A percentile compares a stretch with the other conserved stretches of the same genome.
These are phyloP conservation scores for Vigna angularis DNA, from an alignment of 306 rosid species.

Conservation along the genomic window DNA sequence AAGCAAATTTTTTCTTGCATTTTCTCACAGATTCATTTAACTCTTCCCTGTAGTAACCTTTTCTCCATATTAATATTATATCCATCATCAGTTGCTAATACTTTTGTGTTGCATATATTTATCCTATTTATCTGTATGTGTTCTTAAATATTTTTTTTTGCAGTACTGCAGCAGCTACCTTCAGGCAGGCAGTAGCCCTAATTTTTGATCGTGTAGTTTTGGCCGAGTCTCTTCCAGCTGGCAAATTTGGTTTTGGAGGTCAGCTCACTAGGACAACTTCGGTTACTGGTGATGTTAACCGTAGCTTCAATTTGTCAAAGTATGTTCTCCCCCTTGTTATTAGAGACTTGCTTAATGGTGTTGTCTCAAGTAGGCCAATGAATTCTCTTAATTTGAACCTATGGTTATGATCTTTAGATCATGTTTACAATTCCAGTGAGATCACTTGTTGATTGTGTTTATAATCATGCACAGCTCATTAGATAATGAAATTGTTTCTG, in stretches of 20 bases:
- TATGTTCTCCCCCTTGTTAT: slow-evolving; percentile 47
- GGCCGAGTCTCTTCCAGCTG: slow-evolving; percentile 92
- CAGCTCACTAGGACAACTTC: slow-evolving; percentile 79
- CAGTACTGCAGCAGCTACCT: slow-evolving; percentile 99
- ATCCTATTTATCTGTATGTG: slow-evolving; percentile 36
- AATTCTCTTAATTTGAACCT: slow-evolving; percentile 36
- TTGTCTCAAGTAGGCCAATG: slow-evolving; percentile 37
- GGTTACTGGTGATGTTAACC: slow-evolving; percentile 80
- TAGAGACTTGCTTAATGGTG: slow-evolving; percentile 33
- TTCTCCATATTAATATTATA: slow-evolving; percentile 21
- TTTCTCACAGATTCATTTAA: slow-evolving; percentile 10
- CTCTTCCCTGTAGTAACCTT: not conserved
- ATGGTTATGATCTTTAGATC: slow-evolving; percentile 55
- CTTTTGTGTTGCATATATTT: slow-evolving; percentile 27
- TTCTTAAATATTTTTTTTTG: slow-evolving; percentile 48
- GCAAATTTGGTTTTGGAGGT: slow-evolving; percentile 77
- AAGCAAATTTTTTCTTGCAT: too few relatives aligned
- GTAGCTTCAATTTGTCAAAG: slow-evolving; percentile 78
- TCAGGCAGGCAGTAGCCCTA: slow-evolving; percentile 97
- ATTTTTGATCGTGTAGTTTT: slow-evolving; percentile 80
- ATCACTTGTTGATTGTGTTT: not conserved
- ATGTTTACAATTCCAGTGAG: not conserved
- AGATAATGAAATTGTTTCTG: slow-evolving; percentile 64
- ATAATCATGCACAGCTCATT: slow-evolving; percentile 64
- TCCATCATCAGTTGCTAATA: slow-evolving; percentile 10